Percentiles rank a stretch among this genome's conserved stretches.
phyloP scores from a whole-genome alignment of 2,329 filamentous ascomycete species.

The Parafenestella ontariensis region DNA sequence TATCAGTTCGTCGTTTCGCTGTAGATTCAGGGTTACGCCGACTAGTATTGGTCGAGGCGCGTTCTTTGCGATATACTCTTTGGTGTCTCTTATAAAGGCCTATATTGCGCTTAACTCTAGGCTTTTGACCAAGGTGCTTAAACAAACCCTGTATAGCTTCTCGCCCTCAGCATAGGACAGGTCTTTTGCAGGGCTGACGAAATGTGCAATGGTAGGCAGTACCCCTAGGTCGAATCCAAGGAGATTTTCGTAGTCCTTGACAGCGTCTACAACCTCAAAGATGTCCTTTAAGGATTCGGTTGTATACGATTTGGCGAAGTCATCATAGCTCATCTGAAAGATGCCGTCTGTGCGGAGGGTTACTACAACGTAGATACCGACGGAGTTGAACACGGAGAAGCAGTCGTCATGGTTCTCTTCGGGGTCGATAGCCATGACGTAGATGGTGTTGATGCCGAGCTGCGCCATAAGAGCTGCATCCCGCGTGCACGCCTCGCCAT shows the following conservation, averaged over 20 bases:
- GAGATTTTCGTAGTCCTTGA: slow-evolving; percentile 23
- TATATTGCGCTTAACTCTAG: neutral
- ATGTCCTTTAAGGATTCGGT: slow-evolving; percentile 7
- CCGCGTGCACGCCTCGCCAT: slow-evolving; percentile 15
- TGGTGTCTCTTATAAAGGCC: slow-evolving; percentile 16
- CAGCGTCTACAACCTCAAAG: slow-evolving; percentile 15
- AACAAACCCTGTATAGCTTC: slow-evolving; percentile 11
- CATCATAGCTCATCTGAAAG: neutral
- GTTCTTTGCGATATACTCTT: slow-evolving; percentile 14
- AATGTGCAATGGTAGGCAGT: neutral
- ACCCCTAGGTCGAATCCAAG: slow-evolving; percentile 12
- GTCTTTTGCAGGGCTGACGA: neutral
- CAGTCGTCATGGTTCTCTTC: slow-evolving; percentile 17
- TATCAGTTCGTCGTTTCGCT: neutral
- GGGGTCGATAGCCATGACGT: slow-evolving; percentile 8
- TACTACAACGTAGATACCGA: slow-evolving; percentile 18
- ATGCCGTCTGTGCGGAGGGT: slow-evolving; percentile 7
- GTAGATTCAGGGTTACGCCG: slow-evolving; percentile 2
- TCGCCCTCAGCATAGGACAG: slow-evolving; percentile 14
- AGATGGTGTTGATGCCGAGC: slow-evolving; percentile 20
- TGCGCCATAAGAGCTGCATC: slow-evolving; percentile 21
- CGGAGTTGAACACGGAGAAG: slow-evolving; percentile 21
- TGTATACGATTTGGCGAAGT: slow-evolving; percentile 6
- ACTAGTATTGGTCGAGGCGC: slow-evolving; percentile 13
- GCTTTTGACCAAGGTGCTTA: neutral